Percentiles rank a stretch among this genome's conserved stretches.
phyloP scores from a whole-genome alignment of 106 monocot species.

The Dendrobium chrysotoxum region DNA sequence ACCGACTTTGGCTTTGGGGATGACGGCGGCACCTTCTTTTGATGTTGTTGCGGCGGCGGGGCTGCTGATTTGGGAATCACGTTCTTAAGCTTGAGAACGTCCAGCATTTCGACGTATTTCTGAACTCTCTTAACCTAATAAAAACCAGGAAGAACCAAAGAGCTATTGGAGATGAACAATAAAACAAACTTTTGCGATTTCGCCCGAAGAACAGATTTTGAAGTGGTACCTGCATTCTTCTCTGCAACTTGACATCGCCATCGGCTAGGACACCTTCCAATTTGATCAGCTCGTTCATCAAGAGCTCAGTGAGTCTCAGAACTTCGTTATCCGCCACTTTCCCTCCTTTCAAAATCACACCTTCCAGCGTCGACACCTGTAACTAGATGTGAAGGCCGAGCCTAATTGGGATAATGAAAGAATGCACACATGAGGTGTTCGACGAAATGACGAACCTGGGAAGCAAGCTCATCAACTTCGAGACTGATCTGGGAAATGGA shows the following conservation, averaged over 20 bases:
- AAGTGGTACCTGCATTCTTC: slow-evolving; percentile 51
- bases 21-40: slow-evolving; percentile 11
- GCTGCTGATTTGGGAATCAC: not conserved
- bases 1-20: slow-evolving; percentile 10
- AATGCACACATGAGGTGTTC: not conserved
- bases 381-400: not conserved
- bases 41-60: not conserved
- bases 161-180: not conserved
- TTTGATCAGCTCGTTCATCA: slow-evolving; percentile 75
- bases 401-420: not conserved
- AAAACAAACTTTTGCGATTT: not conserved
- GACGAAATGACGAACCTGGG: slow-evolving; percentile 33
- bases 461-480: slow-evolving; percentile 61
- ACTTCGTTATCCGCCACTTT: slow-evolving; percentile 63
- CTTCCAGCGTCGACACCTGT: slow-evolving; percentile 66
- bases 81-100: slow-evolving; percentile 65
- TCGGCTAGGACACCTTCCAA: slow-evolving; percentile 59
- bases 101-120: slow-evolving; percentile 77
- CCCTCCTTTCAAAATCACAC: slow-evolving; percentile 47
- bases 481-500: slow-evolving; percentile 40
- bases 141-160: not conserved
- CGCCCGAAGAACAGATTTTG: not conserved
- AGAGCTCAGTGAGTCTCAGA: slow-evolving; percentile 45
- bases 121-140: slow-evolving; percentile 71
- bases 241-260: slow-evolving; percentile 58